A percentile compares a stretch with the other conserved stretches of the same genome.
phyloP scores from a whole-genome alignment of 2,329 filamentous ascomycete species.

The Juglanconis oblonga region DNA sequence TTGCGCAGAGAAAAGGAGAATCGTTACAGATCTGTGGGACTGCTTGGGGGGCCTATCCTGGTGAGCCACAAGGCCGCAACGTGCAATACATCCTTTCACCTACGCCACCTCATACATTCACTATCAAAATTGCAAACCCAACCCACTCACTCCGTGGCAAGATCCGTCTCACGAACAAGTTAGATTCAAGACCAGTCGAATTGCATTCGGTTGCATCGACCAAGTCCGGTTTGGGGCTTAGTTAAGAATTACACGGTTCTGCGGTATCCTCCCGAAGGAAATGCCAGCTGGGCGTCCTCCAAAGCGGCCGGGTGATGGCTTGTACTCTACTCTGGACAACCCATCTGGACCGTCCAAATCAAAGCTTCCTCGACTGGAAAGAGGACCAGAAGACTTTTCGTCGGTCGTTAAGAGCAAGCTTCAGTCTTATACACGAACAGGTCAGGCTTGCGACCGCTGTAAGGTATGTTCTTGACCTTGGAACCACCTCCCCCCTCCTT shows the following conservation, averaged over 20 bases:
- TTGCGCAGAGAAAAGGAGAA: background rate
- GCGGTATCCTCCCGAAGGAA: background rate
- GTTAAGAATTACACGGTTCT: background rate
- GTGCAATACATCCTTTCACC: background rate
- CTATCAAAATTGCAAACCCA: background rate
- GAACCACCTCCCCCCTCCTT: no score
- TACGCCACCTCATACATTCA: background rate
- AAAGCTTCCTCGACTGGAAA: constrained; percentile 50
- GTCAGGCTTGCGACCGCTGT: constrained; percentile 85
- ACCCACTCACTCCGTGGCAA: background rate
- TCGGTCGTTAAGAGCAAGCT: constrained; percentile 54
- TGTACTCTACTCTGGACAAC: constrained; percentile 29
- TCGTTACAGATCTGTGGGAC: background rate
- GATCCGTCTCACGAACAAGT: constrained; percentile 1
- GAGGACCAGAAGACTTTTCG: constrained; percentile 49
- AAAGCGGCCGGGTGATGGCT: constrained; percentile 42
- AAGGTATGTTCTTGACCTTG: constrained; percentile 54
- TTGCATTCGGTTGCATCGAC: background rate
- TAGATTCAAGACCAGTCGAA: background rate
- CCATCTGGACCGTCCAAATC: constrained; percentile 34
- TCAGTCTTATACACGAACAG: constrained; percentile 61
- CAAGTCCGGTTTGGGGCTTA: background rate
- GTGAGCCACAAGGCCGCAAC: constrained; percentile 1
- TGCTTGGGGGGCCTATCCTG: background rate
- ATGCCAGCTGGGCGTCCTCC: constrained; percentile 41